Base-by-base conservation (phyloP, 192 early-diverging fungal species). In the Spizellomyces sp. region DNA sequence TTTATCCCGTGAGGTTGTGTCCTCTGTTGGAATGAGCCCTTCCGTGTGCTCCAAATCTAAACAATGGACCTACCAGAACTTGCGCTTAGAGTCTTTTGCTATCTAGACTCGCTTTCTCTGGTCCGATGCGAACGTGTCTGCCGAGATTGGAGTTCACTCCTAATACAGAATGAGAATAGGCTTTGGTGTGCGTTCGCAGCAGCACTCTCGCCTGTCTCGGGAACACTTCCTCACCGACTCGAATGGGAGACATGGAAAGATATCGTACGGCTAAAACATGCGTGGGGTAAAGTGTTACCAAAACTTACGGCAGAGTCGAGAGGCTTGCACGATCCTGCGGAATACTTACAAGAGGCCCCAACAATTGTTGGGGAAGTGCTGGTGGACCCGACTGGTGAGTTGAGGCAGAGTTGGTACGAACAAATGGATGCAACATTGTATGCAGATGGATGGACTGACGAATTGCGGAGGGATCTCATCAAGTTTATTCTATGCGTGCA, bases 211-310 rank as follows among this genome's bases (percentile, higher is more conserved):
- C 61, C 63, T 6, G 8, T 47, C 7, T 54, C 46, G 7, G 63
- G 63, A 14, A 17, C 2, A 14, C 22, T 55, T 48, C 70, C 61
- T 9, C 8, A n/a, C 14, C 19, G 45, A 43, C 27, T 64, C n/a
- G 36, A n/a, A 6, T 54, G 63, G 41, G 62, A 72, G 44, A 72
- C 70, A 4, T 72, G 70, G 70, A 45, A 65, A 47, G 62, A 72
- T 45, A 43, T 72, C 7, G 36, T 64, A 2, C 46, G 55, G 19
- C 41, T 64, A 44, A 48, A 45, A 41, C 17, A 58, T 14, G n/a
- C 36, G 12, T 72, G 70, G 70, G 48, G 12, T 17, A 10, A 8
- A 6, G 27, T 57, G 21, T 46, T 72, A 15, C 61, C 61, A 19
- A 8, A 44, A 52, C 50, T 72, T 19, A 45, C 70, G 19, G 14